Evolutionary conservation across 1,139 yeast species (phyloP).

Genomic region (Protomyces inundatus): DNA sequence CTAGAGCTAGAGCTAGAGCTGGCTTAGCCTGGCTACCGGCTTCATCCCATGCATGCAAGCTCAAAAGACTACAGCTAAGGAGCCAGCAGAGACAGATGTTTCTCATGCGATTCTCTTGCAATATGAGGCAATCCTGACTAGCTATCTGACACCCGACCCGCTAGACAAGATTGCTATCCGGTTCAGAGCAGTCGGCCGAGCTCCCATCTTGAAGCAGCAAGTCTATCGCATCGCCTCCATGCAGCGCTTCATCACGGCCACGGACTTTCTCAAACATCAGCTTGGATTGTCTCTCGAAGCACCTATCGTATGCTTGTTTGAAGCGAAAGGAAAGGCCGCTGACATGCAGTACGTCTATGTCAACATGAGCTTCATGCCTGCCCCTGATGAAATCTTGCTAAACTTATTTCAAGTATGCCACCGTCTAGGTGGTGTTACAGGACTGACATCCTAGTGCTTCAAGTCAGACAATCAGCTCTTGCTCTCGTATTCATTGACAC

Average conservation of each 20-base stretch:
- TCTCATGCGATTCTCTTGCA: neutral
- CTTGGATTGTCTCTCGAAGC: conserved; percentile 36
- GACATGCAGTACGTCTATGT: conserved; percentile 37
- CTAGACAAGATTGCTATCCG: conserved; percentile 33
- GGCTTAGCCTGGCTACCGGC: no score
- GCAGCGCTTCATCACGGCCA: conserved; percentile 40
- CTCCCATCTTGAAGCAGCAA: conserved; percentile 40
- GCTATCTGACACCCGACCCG: neutral
- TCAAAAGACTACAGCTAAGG: no score
- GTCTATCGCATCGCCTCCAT: conserved; percentile 39
- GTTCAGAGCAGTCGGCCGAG: conserved; percentile 43
- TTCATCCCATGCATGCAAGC: no score
- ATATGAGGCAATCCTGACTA: neutral
- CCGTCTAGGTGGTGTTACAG: neutral
- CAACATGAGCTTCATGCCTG: conserved; percentile 30
- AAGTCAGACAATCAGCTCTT: conserved; percentile 40
- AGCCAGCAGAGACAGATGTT: neutral
- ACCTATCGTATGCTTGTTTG: conserved; percentile 40
- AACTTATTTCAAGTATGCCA: conserved; percentile 2
- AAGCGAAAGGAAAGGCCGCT: conserved; percentile 40
- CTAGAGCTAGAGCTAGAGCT: no score
- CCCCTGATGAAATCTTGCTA: conserved; percentile 3
- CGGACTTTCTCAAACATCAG: conserved; percentile 40
- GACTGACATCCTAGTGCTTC: conserved; percentile 33
- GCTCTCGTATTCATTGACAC: conserved; percentile 41